phyloP scores from a whole-genome alignment of 768 basidiomycete genomes.

The Xerocomus spinulosus region DNA sequence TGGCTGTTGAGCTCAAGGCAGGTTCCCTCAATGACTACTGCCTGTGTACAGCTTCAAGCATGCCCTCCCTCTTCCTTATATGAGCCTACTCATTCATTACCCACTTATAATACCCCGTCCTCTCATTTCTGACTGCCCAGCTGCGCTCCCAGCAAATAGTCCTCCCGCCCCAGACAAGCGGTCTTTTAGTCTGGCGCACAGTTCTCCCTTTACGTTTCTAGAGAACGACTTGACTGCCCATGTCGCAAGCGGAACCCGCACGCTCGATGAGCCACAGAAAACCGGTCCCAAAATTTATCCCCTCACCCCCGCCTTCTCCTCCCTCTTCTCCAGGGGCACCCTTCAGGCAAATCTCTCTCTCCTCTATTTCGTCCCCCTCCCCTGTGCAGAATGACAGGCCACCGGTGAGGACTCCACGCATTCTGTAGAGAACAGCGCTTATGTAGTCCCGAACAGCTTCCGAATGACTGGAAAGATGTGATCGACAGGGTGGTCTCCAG shows the following conservation, averaged over 20 bases:
- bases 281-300: slow-evolving; percentile 63
- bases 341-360: slow-evolving; percentile 30
- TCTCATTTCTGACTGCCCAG: slow-evolving; percentile 27
- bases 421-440: slow-evolving; percentile 3
- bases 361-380: slow-evolving; percentile 21
- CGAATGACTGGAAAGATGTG: slow-evolving; percentile 34
- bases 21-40: slow-evolving; percentile 29
- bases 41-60: slow-evolving; percentile 31
- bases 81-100: slow-evolving; percentile 29
- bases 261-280: slow-evolving; percentile 61
- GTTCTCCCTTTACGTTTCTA: slow-evolving; percentile 5
- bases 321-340: slow-evolving; percentile 33
- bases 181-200: slow-evolving; percentile 8
- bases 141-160: slow-evolving; percentile 21
- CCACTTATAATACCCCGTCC: slow-evolving; percentile 25
- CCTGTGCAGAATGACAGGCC: slow-evolving; percentile 24
- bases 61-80: slow-evolving; percentile 27
- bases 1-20: slow-evolving; percentile 34
- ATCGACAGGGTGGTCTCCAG: slow-evolving; percentile 32
- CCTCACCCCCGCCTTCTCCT: slow-evolving; percentile 50
- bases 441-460: slow-evolving; percentile 21
- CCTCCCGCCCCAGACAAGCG: slow-evolving; percentile 12
- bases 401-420: slow-evolving; percentile 23
- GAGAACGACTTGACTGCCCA: slow-evolving; percentile 11
- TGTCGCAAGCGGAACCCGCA: slow-evolving; percentile 28